Evolutionary conservation across 371 early-diverging fungal genomes (phyloP).

Genomic region (Mortierella sp.): DNA sequence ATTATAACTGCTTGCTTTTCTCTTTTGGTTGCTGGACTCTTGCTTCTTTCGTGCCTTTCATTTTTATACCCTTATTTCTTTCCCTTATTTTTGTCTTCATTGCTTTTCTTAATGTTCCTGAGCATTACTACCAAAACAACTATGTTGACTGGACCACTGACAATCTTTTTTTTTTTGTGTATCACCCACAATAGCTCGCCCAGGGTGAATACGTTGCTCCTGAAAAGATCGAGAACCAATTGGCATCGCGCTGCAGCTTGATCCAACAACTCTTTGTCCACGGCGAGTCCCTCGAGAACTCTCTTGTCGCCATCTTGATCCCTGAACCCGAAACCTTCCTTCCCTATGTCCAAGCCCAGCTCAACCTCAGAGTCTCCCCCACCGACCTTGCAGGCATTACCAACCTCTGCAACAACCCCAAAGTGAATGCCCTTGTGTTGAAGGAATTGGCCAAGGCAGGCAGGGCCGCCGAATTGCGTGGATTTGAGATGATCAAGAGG

Average conservation of each 20-base stretch:
- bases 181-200: constrained; percentile 39
- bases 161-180: too few relatives aligned
- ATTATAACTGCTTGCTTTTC: background rate
- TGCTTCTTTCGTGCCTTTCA: too few relatives aligned
- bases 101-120: too few relatives aligned
- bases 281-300: constrained; percentile 87
- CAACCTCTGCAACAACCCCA: constrained; percentile 68
- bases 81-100: too few relatives aligned
- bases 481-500: constrained; percentile 67
- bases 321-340: constrained; percentile 77
- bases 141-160: too few relatives aligned
- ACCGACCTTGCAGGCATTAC: constrained; percentile 40
- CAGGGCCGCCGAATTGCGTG: constrained; percentile 34
- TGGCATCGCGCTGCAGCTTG: constrained; percentile 54
- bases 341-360: constrained; percentile 37
- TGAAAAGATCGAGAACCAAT: constrained; percentile 80
- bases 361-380: background rate
- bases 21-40: too few relatives aligned
- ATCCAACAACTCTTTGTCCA: constrained; percentile 80
- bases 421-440: constrained; percentile 52
- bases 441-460: constrained; percentile 32
- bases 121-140: too few relatives aligned
- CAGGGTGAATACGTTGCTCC: constrained; percentile 99
- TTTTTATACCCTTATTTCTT: too few relatives aligned
- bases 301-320: constrained; percentile 86